Evolutionary conservation across 768 basidiomycete genomes (phyloP).

Genomic region (Trametes gibbosa): DNA sequence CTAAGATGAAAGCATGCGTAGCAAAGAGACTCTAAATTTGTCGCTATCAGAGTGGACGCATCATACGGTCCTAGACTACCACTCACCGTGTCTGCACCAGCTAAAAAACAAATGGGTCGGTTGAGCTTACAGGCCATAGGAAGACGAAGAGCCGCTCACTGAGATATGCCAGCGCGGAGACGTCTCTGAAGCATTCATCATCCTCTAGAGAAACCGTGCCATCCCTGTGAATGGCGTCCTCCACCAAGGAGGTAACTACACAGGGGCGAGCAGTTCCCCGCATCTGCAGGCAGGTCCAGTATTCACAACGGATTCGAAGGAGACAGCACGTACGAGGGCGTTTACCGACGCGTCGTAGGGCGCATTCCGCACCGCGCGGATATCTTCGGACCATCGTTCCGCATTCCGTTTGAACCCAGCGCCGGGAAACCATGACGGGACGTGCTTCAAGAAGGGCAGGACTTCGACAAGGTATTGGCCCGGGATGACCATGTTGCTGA

Average conservation of each 20-base stretch:
- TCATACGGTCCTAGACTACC: background rate
- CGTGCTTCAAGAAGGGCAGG: slow-evolving; percentile 3
- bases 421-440: slow-evolving; percentile 27
- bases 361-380: background rate
- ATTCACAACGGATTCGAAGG: no score
- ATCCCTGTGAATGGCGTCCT: background rate
- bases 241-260: background rate
- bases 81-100: slow-evolving; percentile 18
- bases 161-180: slow-evolving; percentile 5
- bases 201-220: background rate
- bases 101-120: background rate
- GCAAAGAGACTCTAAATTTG: slow-evolving; percentile 19
- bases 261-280: background rate
- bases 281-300: background rate
- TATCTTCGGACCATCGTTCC: background rate
- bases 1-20: slow-evolving; percentile 26
- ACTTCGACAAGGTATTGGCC: slow-evolving; percentile 3
- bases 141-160: background rate
- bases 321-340: background rate
- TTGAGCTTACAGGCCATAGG: background rate
- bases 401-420: slow-evolving; percentile 25
- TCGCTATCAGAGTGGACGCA: background rate
- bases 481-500: background rate
- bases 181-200: slow-evolving; percentile 5
- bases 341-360: background rate